Base-by-base conservation (phyloP, 768 basidiomycete species). In the Mycena epipterygia region DNA sequence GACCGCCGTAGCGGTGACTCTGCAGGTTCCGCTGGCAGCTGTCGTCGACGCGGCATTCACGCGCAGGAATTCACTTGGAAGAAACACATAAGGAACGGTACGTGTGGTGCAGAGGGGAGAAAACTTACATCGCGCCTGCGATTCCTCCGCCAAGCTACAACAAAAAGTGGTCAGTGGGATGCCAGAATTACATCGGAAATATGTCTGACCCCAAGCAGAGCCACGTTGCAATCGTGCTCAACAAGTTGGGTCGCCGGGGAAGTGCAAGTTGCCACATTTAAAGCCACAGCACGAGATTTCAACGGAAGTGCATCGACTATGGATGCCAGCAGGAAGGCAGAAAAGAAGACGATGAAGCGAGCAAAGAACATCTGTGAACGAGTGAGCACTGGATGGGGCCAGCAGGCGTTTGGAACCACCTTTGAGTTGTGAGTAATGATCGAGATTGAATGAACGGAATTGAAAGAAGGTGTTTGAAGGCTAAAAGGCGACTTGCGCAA, bases 1-100 rank as follows among this genome's bases (percentile, higher is more conserved):
- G 30, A 75, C 72, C 51, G 72, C 74, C 8, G 74, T 75, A 17
- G 72, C 74, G 23, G 72, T 75, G 9, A 75, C 74, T 33, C 46
- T 69, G 67, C 74, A 75, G 58, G 72, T 75, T 39, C 74, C 74
- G 46, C 74, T 75, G 11, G 58, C 67, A 32, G 67, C 63, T 23
- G 70, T 62, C 2, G 72, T 73, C 5, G 70, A 68, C 21, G 58
- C 41, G 0, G 60, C 49, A 51, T 67, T 70, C 14, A 75, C 74
- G 35, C 72, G 72, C 32, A 75, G 67, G 61, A 75, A 75, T 65
- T 75, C 67, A 60, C 73, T 74, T 5, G 0, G 29, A 27, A 48
- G 6, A 44, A 52, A 59, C 3, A 55, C 33, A 8, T 58, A 42
- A 16, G n/a, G n/a, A n/a, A n/a, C n/a, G n/a, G n/a, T n/a, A n/a